phyloP scores from a whole-genome alignment of 169 alveolate species.

The Plasmodium reichenowi region DNA sequence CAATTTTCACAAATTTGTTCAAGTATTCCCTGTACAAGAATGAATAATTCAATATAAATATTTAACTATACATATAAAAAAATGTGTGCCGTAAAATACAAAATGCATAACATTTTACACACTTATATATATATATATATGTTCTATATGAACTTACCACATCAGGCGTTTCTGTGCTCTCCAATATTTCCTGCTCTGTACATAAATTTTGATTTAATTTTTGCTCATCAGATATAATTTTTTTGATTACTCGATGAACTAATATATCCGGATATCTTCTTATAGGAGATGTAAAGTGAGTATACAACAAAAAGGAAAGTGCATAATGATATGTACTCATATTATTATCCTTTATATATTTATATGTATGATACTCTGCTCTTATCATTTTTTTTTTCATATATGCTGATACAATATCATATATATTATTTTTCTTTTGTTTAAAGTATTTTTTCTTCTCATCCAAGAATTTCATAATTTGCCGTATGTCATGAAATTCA shows the following conservation, averaged over 20 bases:
- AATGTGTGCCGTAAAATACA: neutral
- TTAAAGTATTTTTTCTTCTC: constrained; percentile 21
- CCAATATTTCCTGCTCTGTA: constrained; percentile 56
- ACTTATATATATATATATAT: neutral
- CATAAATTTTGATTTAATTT: constrained; percentile 12
- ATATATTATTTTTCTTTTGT: constrained; percentile 28
- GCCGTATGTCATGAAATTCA: constrained; percentile 15
- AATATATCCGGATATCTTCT: constrained; percentile 91
- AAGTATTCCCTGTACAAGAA: constrained; percentile 30
- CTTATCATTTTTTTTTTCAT: constrained; percentile 65
- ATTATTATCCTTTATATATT: constrained; percentile 50
- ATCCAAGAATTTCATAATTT: constrained; percentile 35
- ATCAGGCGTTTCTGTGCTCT: constrained; percentile 19
- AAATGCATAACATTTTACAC: neutral
- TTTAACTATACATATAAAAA: neutral
- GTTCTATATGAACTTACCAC: constrained; percentile 8
- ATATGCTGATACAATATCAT: constrained; percentile 57
- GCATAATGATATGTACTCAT: constrained; percentile 89
- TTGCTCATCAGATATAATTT: constrained; percentile 81
- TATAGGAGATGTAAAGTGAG: constrained; percentile 93
- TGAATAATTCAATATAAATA: neutral
- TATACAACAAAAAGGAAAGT: constrained; percentile 87
- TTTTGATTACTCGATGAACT: constrained; percentile 90
- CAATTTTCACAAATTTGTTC: constrained; percentile 59
- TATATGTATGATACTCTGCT: constrained; percentile 71